Conservation (phyloP, 768 basidiomycete species). For the Russula dissimulans region DNA sequence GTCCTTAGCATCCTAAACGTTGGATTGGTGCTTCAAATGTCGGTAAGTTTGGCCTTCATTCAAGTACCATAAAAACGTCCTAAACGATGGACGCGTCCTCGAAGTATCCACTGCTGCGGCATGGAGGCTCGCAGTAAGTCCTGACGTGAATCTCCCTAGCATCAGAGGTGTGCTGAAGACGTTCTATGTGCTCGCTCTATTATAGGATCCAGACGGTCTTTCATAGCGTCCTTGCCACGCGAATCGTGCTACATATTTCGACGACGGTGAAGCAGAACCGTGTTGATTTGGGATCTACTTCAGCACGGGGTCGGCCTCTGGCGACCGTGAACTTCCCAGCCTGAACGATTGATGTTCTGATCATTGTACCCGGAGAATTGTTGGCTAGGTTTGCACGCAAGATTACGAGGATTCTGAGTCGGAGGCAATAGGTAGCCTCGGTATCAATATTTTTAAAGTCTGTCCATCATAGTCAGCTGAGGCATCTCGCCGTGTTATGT, state of each 20-base stretch:
- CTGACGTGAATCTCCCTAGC: neutral
- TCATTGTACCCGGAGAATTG: too few species aligned
- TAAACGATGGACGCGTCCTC: neutral
- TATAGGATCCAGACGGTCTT: conserved; percentile 4
- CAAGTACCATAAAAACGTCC: neutral
- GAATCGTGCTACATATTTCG: conserved; percentile 9
- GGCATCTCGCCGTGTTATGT: too few species aligned
- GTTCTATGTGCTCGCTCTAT: neutral
- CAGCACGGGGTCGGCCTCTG: neutral
- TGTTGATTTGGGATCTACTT: neutral
- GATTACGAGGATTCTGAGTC: too few species aligned
- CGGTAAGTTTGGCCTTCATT: neutral
- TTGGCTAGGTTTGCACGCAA: too few species aligned
- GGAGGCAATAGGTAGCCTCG: too few species aligned
- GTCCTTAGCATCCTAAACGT: conserved; percentile 11
- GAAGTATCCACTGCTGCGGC: conserved; percentile 3
- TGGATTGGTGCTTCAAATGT: conserved; percentile 1
- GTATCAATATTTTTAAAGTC: too few species aligned
- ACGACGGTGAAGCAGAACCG: neutral
- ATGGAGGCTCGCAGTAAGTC: conserved; percentile 3
- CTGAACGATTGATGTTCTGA: too few species aligned
- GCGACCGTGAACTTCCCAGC: too few species aligned
- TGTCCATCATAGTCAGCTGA: too few species aligned
- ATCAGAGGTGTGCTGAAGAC: neutral
- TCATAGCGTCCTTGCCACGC: conserved; percentile 13